These are phyloP conservation scores for Xerocomellus chrysenteron DNA, from an alignment of 768 basidiomycete genomes.

Conservation along the genomic window DNA sequence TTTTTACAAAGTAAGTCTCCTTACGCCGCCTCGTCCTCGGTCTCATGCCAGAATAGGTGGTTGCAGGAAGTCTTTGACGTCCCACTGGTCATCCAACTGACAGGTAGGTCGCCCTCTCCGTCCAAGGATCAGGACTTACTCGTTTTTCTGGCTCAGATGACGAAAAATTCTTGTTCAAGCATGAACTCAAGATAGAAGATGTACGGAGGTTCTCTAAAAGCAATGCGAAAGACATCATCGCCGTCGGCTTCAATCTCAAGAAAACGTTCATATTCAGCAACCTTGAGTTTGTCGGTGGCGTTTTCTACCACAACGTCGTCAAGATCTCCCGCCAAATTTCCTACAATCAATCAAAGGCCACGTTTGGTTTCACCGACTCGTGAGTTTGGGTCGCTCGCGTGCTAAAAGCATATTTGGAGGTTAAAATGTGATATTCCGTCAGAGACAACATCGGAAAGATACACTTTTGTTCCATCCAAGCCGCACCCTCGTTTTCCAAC, in stretches of 20 bases:
- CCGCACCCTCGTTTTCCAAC: slow-evolving; percentile 94
- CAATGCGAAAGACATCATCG: slow-evolving; percentile 96
- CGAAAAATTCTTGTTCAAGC: slow-evolving; percentile 98
- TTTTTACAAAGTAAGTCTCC: slow-evolving; percentile 84
- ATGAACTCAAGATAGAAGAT: slow-evolving; percentile 87
- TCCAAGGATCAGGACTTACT: background rate
- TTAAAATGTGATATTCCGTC: slow-evolving; percentile 3
- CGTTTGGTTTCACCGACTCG: slow-evolving; percentile 97
- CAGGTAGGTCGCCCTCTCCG: slow-evolving; percentile 50
- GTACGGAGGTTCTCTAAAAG: slow-evolving; percentile 75
- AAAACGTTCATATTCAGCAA: slow-evolving; percentile 98
- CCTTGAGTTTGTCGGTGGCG: slow-evolving; percentile 84
- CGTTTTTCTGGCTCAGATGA: slow-evolving; percentile 60
- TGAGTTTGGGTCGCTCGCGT: slow-evolving; percentile 40
- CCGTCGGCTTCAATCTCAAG: slow-evolving; percentile 87
- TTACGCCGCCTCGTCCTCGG: background rate
- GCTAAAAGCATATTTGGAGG: background rate
- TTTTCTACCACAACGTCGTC: slow-evolving; percentile 93
- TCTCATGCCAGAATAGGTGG: slow-evolving; percentile 58
- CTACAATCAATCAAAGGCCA: slow-evolving; percentile 88
- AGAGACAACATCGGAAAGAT: slow-evolving; percentile 99
- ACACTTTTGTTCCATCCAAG: slow-evolving; percentile 94
- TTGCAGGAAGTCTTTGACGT: slow-evolving; percentile 94
- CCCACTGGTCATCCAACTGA: slow-evolving; percentile 93
- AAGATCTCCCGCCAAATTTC: slow-evolving; percentile 92